phyloP scores from a whole-genome alignment of 805 yeast genomes.

The Ogataea ramenticola region DNA sequence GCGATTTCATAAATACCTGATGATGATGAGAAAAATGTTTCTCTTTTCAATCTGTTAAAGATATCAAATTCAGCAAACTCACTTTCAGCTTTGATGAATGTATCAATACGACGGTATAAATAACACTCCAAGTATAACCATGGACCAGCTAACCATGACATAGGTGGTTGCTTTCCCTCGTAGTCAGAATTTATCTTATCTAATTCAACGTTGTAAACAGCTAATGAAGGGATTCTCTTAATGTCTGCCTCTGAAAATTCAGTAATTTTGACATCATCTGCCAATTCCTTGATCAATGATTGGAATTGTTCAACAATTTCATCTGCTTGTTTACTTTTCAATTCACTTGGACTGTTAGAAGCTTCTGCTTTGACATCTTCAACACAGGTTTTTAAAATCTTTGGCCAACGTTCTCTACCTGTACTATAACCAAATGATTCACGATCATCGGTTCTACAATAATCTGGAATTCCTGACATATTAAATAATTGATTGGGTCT shows the following conservation, averaged over 20 bases:
- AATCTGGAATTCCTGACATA: slow-evolving; percentile 26
- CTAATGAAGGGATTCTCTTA: slow-evolving; percentile 34
- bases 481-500: no score
- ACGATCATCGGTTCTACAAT: slow-evolving; percentile 59
- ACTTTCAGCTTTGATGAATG: slow-evolving; percentile 30
- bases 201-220: slow-evolving; percentile 54
- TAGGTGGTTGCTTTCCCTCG: slow-evolving; percentile 13
- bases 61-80: slow-evolving; percentile 61
- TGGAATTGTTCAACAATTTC: slow-evolving; percentile 34
- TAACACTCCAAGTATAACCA: slow-evolving; percentile 89
- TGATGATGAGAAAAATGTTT: slow-evolving; percentile 67
- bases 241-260: slow-evolving; percentile 36
- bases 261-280: slow-evolving; percentile 32
- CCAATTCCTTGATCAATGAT: slow-evolving; percentile 36
- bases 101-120: slow-evolving; percentile 61
- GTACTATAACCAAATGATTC: slow-evolving; percentile 81
- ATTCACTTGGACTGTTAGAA: slow-evolving; percentile 6
- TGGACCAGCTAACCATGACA: slow-evolving; percentile 78
- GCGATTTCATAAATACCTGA: slow-evolving; percentile 81
- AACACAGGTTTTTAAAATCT: slow-evolving; percentile 60
- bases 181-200: slow-evolving; percentile 17
- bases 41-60: slow-evolving; percentile 61
- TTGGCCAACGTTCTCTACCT: slow-evolving; percentile 80
- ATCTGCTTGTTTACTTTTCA: slow-evolving; percentile 38
- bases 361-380: slow-evolving; percentile 40